Base-by-base conservation (phyloP, 805 yeast species). In the Yarrowia keelungensis region DNA sequence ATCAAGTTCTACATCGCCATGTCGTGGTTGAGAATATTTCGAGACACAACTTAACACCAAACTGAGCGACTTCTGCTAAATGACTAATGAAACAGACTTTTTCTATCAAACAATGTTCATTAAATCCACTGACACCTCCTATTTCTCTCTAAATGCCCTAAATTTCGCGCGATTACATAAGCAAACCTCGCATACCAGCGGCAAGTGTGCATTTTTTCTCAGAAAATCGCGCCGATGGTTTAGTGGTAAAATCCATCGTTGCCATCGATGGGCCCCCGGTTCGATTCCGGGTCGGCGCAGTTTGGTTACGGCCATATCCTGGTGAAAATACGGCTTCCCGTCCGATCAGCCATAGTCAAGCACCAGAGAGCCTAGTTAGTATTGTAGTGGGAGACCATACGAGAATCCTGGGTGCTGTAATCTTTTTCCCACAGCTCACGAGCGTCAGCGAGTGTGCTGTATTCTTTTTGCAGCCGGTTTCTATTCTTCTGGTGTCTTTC, bases 271-370 rank as follows among this genome's bases (percentile, higher is more conserved):
- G 58, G 58, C 58, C 58, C 58, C 58, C 58, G 61, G 61, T 54
- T 54, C 61, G 46, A 54, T 54, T 54, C 61, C 61, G 46, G 45
- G 61, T 54, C 45, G 45, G 46, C 46, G 61, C 45, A 41, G 16
- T 41, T 51, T 41, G 61, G 61, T 54, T 54, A 54, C 61, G 61
- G 61, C 61, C 61, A 54, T 54, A 54, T 54, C 61, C 61, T 54
- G 61, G 61, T 54, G 61, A 54, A 54, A 54, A 54, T 54, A 54
- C 61, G 61, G 61, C 61, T 54, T 54, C 61, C 61, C 61, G 61
- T 54, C 61, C 61, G 61, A 54, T 54, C 61, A 54, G 61, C 61
- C 61, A 54, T 54, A 54, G 61, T 54, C 61, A 54, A 54, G 61
- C 61, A 54, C 61, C 61, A 54, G 61, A 54, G 61, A 54, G 61